A percentile compares a stretch with the other conserved stretches of the same genome.
phyloP scores from a whole-genome alignment of 768 basidiomycete species.

The Psilocybe tampanensis region DNA sequence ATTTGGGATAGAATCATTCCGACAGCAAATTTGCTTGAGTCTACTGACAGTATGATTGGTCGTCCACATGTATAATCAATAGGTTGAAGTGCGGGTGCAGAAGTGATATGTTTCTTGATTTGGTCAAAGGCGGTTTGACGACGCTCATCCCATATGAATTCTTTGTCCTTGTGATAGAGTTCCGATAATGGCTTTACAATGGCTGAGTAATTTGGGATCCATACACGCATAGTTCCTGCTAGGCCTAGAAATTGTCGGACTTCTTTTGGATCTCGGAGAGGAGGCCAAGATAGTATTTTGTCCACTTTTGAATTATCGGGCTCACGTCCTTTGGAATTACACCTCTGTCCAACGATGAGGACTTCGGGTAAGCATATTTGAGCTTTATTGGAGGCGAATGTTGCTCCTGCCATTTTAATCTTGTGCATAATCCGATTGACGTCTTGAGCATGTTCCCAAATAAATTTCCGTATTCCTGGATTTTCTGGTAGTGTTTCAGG shows the following conservation, averaged over 20 bases:
- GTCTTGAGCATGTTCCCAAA: too few relatives aligned
- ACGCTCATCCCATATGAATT: constrained; percentile 31
- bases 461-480: constrained; percentile 28
- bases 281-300: constrained; percentile 26
- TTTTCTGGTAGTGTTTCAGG: constrained; percentile 26
- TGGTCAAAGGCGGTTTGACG: constrained; percentile 16
- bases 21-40: constrained; percentile 32
- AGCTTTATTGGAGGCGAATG: too few relatives aligned
- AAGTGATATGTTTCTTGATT: constrained; percentile 27
- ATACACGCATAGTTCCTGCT: too few relatives aligned
- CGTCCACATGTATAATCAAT: constrained; percentile 25
- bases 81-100: constrained; percentile 25
- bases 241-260: too few relatives aligned
- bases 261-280: constrained; percentile 21
- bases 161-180: too few relatives aligned
- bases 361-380: constrained; percentile 21
- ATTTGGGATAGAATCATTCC: too few relatives aligned
- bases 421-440: constrained; percentile 34
- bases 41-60: constrained; percentile 31
- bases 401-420: too few relatives aligned
- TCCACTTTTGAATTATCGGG: constrained; percentile 22
- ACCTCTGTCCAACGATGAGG: constrained; percentile 27
- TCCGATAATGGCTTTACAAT: too few relatives aligned
- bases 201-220: too few relatives aligned
- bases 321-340: constrained; percentile 25